Conservation (phyloP, 306 rosid genomes). For the Dryas alaskensis region DNA sequence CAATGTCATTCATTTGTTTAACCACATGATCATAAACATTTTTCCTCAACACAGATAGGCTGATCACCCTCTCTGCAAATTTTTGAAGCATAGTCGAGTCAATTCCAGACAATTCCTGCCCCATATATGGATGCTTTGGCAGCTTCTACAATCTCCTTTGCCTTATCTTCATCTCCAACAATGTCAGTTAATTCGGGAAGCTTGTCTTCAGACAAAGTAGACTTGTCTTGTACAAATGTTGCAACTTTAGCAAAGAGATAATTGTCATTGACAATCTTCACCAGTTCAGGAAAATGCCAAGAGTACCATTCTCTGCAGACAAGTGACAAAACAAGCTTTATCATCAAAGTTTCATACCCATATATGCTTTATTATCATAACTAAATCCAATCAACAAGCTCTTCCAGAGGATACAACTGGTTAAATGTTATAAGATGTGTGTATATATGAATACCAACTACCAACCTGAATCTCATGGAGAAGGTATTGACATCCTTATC, state of each 20-base stretch:
- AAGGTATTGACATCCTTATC: slow-evolving; percentile 92
- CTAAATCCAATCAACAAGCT: not conserved
- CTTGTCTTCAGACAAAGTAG: slow-evolving; percentile 68
- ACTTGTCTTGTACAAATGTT: slow-evolving; percentile 74
- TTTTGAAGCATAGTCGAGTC: slow-evolving; percentile 87
- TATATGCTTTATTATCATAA: too few species aligned
- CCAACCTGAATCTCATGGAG: slow-evolving; percentile 90
- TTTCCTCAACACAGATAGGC: slow-evolving; percentile 80
- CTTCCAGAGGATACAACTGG: not conserved
- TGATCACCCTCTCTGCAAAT: slow-evolving; percentile 93
- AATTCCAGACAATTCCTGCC: slow-evolving; percentile 86
- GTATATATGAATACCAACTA: not conserved
- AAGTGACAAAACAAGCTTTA: slow-evolving; percentile 2
- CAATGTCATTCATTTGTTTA: slow-evolving; percentile 89
- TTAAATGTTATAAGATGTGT: not conserved
- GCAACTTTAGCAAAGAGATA: slow-evolving; percentile 78
- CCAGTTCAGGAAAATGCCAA: slow-evolving; percentile 98
- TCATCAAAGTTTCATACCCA: not conserved
- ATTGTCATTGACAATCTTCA: slow-evolving; percentile 86
- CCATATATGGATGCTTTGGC: slow-evolving; percentile 98
- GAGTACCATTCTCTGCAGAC: slow-evolving; percentile 93
- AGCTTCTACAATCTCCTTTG: slow-evolving; percentile 93
- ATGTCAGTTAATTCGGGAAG: slow-evolving; percentile 63
- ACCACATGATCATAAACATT: slow-evolving; percentile 77
- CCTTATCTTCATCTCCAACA: slow-evolving; percentile 92